A percentile compares a stretch with the other conserved stretches of the same genome.
Conservation (phyloP, 768 basidiomycete species). For the Mycena haematopus region DNA sequence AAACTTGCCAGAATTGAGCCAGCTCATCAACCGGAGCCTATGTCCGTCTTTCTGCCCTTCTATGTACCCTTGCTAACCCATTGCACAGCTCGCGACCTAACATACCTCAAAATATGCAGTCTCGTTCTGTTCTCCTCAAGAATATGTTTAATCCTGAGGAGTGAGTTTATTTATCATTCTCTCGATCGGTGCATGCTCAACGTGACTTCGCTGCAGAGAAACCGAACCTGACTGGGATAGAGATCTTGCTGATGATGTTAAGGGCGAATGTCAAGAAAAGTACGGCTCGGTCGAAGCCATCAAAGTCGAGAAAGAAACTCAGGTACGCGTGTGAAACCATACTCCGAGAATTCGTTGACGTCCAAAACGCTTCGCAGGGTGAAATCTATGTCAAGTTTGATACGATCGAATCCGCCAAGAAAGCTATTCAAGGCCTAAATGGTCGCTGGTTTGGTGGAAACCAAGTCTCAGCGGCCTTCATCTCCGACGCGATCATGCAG, state of each 20-base stretch:
- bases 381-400: slow-evolving; percentile 97
- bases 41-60: slow-evolving; percentile 50
- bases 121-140: slow-evolving; percentile 86
- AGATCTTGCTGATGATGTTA: slow-evolving; percentile 96
- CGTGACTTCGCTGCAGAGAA: slow-evolving; percentile 61
- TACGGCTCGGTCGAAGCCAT: slow-evolving; percentile 89
- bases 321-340: slow-evolving; percentile 54
- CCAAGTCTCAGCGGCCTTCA: slow-evolving; percentile 86
- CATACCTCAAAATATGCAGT: slow-evolving; percentile 86
- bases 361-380: slow-evolving; percentile 60
- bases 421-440: slow-evolving; percentile 88
- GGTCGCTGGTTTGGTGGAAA: slow-evolving; percentile 97
- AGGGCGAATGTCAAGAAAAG: slow-evolving; percentile 89
- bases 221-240: slow-evolving; percentile 96
- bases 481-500: slow-evolving; percentile 93
- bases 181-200: not conserved
- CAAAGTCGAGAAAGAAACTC: slow-evolving; percentile 92
- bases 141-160: slow-evolving; percentile 99
- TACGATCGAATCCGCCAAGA: slow-evolving; percentile 76
- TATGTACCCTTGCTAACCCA: slow-evolving; percentile 25
- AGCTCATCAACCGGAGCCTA: slow-evolving; percentile 59
- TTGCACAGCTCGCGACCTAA: slow-evolving; percentile 69
- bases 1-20: slow-evolving; percentile 97
- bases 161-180: slow-evolving; percentile 57
- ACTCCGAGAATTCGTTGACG: slow-evolving; percentile 2